Evolutionary conservation across 805 yeast species (phyloP).

Genomic region (Kodamaea hsintzibuensis): DNA sequence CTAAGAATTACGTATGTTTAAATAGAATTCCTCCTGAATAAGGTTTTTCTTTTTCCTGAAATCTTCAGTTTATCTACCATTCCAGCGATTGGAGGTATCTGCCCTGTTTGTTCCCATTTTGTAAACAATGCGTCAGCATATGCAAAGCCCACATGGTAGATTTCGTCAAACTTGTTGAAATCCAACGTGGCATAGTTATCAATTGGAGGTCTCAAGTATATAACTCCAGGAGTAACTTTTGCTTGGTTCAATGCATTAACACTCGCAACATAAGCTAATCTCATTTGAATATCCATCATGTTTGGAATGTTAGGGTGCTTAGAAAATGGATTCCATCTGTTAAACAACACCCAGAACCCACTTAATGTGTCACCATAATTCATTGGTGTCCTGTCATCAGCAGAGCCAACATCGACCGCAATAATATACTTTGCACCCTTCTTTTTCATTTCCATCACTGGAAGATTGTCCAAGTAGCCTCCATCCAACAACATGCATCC

Average conservation of each 20-base stretch:
- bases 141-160: slow-evolving; percentile 73
- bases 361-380: slow-evolving; percentile 89
- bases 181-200: slow-evolving; percentile 90
- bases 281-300: slow-evolving; percentile 91
- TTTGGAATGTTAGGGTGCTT: slow-evolving; percentile 85
- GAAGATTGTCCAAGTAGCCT: slow-evolving; percentile 91
- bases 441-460: slow-evolving; percentile 88
- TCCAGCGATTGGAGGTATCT: slow-evolving; percentile 66
- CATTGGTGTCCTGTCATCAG: slow-evolving; percentile 89
- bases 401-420: slow-evolving; percentile 96
- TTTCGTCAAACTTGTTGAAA: slow-evolving; percentile 88
- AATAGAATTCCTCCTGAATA: slow-evolving; percentile 64
- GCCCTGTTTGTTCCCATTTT: slow-evolving; percentile 50
- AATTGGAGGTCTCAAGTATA: slow-evolving; percentile 91
- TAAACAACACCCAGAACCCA: slow-evolving; percentile 87
- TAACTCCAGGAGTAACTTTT: slow-evolving; percentile 78
- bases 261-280: slow-evolving; percentile 92
- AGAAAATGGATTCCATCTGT: slow-evolving; percentile 89
- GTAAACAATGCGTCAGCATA: slow-evolving; percentile 65
- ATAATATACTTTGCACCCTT: slow-evolving; percentile 84
- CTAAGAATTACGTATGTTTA: slow-evolving; percentile 16
- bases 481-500: slow-evolving; percentile 96
- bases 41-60: slow-evolving; percentile 25
- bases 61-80: slow-evolving; percentile 21
- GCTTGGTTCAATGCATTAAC: slow-evolving; percentile 91